Conservation (phyloP, 371 early-diverging fungal species). For the Basidiobolus meristosporus region DNA sequence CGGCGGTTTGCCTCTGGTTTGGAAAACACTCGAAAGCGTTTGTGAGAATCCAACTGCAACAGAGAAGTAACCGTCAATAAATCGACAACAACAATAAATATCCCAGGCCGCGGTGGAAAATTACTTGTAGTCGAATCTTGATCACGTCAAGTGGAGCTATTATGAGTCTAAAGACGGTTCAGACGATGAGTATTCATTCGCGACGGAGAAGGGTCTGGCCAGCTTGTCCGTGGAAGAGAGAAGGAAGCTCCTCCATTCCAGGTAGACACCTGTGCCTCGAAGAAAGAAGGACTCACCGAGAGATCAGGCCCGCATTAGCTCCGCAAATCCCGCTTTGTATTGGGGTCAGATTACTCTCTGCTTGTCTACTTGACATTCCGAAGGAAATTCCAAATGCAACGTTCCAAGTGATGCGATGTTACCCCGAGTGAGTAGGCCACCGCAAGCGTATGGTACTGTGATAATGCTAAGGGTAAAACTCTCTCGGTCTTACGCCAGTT, state of each 20-base stretch:
- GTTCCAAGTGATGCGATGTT: too few relatives aligned
- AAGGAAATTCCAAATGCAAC: too few relatives aligned
- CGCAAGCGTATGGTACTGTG: too few relatives aligned
- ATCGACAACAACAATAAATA: background rate
- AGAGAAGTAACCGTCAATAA: background rate
- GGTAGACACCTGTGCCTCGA: background rate
- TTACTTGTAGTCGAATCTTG: slow-evolving; percentile 68
- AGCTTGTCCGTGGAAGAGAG: background rate
- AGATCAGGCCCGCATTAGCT: slow-evolving; percentile 39
- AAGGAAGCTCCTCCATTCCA: background rate
- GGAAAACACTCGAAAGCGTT: background rate
- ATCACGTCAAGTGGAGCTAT: slow-evolving; percentile 85
- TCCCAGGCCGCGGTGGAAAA: background rate
- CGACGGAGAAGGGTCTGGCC: too few relatives aligned
- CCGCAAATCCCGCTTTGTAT: slow-evolving; percentile 22
- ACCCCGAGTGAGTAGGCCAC: too few relatives aligned
- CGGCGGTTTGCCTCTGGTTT: background rate
- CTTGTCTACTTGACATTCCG: too few relatives aligned
- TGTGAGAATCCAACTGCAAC: background rate
- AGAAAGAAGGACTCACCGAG: slow-evolving; percentile 16
- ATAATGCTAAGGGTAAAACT: too few relatives aligned
- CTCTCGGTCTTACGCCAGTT: too few relatives aligned
- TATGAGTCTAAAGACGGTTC: slow-evolving; percentile 15
- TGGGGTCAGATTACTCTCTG: too few relatives aligned
- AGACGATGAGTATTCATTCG: too few relatives aligned